Conservation (phyloP, 108 stramenopile genomes). For the Cyclotella kingstonii region DNA sequence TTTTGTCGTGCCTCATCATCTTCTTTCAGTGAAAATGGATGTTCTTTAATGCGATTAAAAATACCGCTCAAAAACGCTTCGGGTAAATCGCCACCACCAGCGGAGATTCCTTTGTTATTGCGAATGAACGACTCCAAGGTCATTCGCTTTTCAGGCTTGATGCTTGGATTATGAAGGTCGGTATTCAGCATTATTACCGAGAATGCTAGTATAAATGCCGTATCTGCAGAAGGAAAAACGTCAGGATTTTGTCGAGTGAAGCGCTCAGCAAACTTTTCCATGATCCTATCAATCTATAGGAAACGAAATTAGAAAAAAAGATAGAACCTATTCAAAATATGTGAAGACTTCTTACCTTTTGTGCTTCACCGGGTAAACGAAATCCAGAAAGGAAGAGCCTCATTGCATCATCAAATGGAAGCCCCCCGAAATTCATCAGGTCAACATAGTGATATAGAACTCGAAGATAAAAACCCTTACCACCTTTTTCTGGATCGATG, state of each 20-base stretch:
- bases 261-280: conserved; percentile 99
- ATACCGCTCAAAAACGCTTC: conserved; percentile 88
- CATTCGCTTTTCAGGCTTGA: conserved; percentile 92
- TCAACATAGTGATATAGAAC: conserved; percentile 93
- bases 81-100: conserved; percentile 91
- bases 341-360: conserved; percentile 53
- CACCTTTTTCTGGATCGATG: conserved; percentile 72
- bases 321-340: neutral
- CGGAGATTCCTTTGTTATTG: conserved; percentile 96
- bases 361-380: conserved; percentile 98
- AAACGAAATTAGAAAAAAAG: neutral
- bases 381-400: conserved; percentile 94
- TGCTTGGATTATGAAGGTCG: conserved; percentile 98
- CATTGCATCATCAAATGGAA: conserved; percentile 96
- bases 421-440: conserved; percentile 81
- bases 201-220: conserved; percentile 98
- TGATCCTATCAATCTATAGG: conserved; percentile 95
- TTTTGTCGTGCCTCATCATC: conserved; percentile 87
- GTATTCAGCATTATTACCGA: conserved; percentile 99
- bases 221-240: conserved; percentile 96
- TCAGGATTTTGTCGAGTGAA: conserved; percentile 86
- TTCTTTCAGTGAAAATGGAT: conserved; percentile 95
- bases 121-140: conserved; percentile 89
- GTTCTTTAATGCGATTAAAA: conserved; percentile 90
- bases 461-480: conserved; percentile 85